Percentiles rank a stretch among this genome's conserved stretches.
Conservation (phyloP, 768 basidiomycete genomes). For the Cystofilobasidium ferigula region DNA sequence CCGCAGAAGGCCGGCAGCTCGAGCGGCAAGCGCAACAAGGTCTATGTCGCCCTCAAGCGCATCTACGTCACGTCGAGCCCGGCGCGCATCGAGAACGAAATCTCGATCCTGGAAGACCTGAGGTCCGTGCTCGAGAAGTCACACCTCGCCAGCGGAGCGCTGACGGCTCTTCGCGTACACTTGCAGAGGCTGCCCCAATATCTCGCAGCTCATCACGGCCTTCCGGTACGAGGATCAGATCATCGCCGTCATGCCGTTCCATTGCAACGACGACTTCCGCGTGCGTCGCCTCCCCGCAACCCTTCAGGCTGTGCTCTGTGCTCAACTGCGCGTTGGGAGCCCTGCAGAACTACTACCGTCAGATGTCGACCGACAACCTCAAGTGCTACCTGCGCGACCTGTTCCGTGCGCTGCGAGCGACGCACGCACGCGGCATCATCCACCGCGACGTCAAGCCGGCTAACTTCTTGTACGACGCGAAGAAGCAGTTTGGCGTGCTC, state of each 20-base stretch:
- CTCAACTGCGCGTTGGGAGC: background rate
- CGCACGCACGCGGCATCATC: constrained; percentile 73
- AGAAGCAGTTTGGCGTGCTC: constrained; percentile 67
- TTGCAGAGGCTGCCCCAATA: constrained; percentile 70
- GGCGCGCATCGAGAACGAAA: constrained; percentile 81
- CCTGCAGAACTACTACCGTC: constrained; percentile 56
- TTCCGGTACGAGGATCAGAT: constrained; percentile 86
- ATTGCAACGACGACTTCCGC: constrained; percentile 82
- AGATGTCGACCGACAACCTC: constrained; percentile 61
- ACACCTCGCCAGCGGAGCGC: background rate
- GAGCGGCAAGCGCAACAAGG: constrained; percentile 21
- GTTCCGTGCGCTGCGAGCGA: constrained; percentile 77
- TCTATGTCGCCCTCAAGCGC: constrained; percentile 86
- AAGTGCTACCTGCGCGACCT: constrained; percentile 82
- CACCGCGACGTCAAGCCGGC: constrained; percentile 98
- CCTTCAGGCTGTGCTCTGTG: background rate
- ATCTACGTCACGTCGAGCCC: constrained; percentile 96
- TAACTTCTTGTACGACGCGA: constrained; percentile 87
- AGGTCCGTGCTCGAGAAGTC: constrained; percentile 32
- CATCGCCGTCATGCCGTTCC: constrained; percentile 86
- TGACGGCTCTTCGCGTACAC: background rate
- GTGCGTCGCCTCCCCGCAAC: constrained; percentile 45
- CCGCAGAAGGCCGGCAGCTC: constrained; percentile 28
- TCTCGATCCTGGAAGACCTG: constrained; percentile 69
- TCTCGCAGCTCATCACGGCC: constrained; percentile 87